Base-by-base conservation (phyloP, 768 basidiomycete species). In the Amanita jacksonii region DNA sequence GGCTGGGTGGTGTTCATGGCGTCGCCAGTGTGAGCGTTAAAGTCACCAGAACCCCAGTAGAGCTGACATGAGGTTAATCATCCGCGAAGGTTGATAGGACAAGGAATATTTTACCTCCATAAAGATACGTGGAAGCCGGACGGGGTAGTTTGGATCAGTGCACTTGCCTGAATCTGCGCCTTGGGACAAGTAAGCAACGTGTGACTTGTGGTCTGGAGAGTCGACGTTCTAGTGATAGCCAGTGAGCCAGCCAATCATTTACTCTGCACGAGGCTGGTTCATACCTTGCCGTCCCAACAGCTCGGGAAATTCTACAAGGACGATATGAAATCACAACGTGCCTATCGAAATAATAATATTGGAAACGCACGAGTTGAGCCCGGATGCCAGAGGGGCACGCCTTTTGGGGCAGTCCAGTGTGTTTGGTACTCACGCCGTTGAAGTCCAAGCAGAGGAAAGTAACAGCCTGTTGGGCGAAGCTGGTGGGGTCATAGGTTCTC, bases 221-320 rank as follows among this genome's bases (percentile, higher is more conserved):
- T 75, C 73, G 28, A 54, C 24, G 53, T 74, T 70, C 67, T 68
- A 23, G 6, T 16, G 10, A 38, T 8, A 43, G 22, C 32, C 5
- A 38, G 3, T 38, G 4, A 45, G 36, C 18, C 15, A 31, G 38
- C 16, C 13, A 18, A 13, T 34, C n/a, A n/a, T 40, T n/a, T 30
- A 12, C 19, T 8, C 2, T 7, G 13, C 19, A 4, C 23, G 22
- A 41, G 28, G 25, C 32, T 44, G 22, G 25, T 34, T 40, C 50
- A 27, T 41, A 72, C 71, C 67, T 69, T 67, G 48, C 74, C 74
- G 52, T 76, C 69, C 74, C 74, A 76, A 54, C 74, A 76, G 46
- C 68, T 73, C 6, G 67, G 70, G 59, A 74, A 72, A 51, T 72
- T 73, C 70, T 74, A 41, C 37, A 41, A 31, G n/a, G 35, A 8